phyloP scores from a whole-genome alignment of 257 asterid genomes.

The Solanum clarkiae region DNA sequence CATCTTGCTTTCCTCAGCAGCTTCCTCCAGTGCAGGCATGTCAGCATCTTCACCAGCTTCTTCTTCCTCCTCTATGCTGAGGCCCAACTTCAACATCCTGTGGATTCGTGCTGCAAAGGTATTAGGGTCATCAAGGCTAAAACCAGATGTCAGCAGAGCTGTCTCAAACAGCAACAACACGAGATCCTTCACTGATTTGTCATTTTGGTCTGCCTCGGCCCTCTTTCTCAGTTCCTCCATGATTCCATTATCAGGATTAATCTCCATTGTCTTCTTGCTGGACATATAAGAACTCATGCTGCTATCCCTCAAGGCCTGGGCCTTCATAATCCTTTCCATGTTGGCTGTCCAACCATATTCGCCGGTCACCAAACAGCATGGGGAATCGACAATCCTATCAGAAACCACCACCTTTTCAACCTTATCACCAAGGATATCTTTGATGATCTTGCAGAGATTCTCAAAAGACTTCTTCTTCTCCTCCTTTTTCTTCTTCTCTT shows the following conservation, averaged over 20 bases:
- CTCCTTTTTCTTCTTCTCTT: constrained; percentile 54
- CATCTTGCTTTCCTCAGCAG: constrained; percentile 84
- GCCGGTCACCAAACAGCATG: constrained; percentile 71
- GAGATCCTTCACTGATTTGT: constrained; percentile 67
- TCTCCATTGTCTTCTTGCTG: constrained; percentile 86
- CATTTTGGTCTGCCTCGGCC: constrained; percentile 69
- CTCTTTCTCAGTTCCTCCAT: constrained; percentile 80
- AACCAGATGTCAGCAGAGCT: constrained; percentile 66
- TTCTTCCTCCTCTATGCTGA: constrained; percentile 65
- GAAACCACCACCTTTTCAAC: constrained; percentile 73
- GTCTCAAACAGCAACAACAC: constrained; percentile 63
- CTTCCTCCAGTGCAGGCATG: constrained; percentile 70
- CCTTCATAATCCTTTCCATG: constrained; percentile 79
- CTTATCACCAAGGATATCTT: constrained; percentile 61
- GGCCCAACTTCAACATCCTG: constrained; percentile 68
- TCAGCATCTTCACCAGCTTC: constrained; percentile 46
- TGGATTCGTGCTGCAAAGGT: constrained; percentile 58
- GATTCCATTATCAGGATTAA: constrained; percentile 70
- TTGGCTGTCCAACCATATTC: constrained; percentile 77
- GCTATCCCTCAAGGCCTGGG: constrained; percentile 65
- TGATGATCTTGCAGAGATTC: constrained; percentile 55
- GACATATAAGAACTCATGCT: constrained; percentile 81
- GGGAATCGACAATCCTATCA: constrained; percentile 70
- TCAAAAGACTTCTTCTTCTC: constrained; percentile 64
- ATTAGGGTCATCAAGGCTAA: constrained; percentile 74